Conservation (phyloP, 2,329 filamentous ascomycete species). For the Aureobasidium melanogenum region DNA sequence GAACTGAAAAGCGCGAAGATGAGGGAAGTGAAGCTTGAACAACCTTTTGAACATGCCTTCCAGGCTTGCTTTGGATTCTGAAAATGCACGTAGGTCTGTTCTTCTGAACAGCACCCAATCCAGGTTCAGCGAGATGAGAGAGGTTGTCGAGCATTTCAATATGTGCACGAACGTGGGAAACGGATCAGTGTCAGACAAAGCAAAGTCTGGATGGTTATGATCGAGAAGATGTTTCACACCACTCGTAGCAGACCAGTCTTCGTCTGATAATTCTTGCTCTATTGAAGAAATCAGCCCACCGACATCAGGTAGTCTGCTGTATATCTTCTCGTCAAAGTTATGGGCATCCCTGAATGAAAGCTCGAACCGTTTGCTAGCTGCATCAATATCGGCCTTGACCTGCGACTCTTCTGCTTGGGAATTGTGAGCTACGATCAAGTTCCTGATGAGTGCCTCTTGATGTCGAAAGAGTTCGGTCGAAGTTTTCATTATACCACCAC, state of each 20-base stretch:
- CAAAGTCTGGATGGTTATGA: neutral
- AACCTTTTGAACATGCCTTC: slow-evolving; percentile 18
- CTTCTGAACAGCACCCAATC: slow-evolving; percentile 26
- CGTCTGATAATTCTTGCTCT: neutral
- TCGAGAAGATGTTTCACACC: neutral
- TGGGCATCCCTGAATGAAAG: slow-evolving; percentile 11
- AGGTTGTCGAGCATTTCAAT: slow-evolving; percentile 11
- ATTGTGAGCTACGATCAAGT: neutral
- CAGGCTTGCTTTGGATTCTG: neutral
- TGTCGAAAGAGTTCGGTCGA: neutral
- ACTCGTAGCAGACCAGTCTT: neutral
- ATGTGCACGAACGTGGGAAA: neutral
- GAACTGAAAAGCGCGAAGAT: slow-evolving; percentile 37
- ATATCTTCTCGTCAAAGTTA: slow-evolving; percentile 18
- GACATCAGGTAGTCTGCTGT: neutral
- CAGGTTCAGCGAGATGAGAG: slow-evolving; percentile 26
- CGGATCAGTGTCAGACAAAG: neutral
- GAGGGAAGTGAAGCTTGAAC: slow-evolving; percentile 32
- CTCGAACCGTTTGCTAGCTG: neutral
- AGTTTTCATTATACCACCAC: slow-evolving; percentile 15
- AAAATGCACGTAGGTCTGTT: neutral
- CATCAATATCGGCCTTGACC: neutral
- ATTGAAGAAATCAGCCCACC: neutral
- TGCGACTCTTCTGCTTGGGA: neutral
- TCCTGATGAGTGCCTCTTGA: slow-evolving; percentile 17